Evolutionary conservation across 1,284 basidiomycete genomes (phyloP), one percentile per base, ranked within the genome.

Genomic region (Cerioporus squamosus): DNA sequence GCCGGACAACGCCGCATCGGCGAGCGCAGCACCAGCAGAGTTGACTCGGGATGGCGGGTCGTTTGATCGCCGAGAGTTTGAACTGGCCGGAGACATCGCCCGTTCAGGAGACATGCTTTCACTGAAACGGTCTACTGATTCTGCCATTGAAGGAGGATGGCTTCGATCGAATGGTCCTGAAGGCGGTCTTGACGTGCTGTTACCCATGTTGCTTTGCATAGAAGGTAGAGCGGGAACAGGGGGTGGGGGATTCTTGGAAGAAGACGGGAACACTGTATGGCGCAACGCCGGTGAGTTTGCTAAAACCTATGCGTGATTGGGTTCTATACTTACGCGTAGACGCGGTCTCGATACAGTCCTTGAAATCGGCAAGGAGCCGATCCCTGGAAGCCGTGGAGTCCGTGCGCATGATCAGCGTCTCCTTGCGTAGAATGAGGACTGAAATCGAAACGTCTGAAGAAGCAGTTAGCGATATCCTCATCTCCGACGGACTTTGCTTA

Each of bases 391-490:
- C 77, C 33, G 76, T 76, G 3, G 90, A 90, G 55, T 87, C 82
- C 17, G 84, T 78, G 62, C 89, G 83, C 22, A 98, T 70, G 38
- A 81, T 79, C 57, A 99, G 75, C 9, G 82, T 87, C 74, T 98
- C 97, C 76, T 96, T 97, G 64, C 88, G 82, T 87, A 99, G 89
- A 61, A 99, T 87, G 31, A 85, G 84, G 18, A 99, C 81, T 47
- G 91, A 86, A 42, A 98, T 68, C 8, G 83, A 82, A 63, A 87
- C 88, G 44, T 86, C 91, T 93, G 66, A 18, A 15, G 23, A 42
- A 9, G 10, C 26, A 17, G 17, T 22, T 6, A 18, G n/a, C n/a
- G 40, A 5, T 15, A 22, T 42, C 7, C 8, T n/a, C 40, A 9
- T 42, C 40, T 9, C 15, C 8, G 8, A 18, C 8, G 17, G 20